Percentiles rank a stretch among this genome's conserved stretches.
phyloP scores from a whole-genome alignment of 192 early-diverging fungal genomes.

The Physocladia obscura region DNA sequence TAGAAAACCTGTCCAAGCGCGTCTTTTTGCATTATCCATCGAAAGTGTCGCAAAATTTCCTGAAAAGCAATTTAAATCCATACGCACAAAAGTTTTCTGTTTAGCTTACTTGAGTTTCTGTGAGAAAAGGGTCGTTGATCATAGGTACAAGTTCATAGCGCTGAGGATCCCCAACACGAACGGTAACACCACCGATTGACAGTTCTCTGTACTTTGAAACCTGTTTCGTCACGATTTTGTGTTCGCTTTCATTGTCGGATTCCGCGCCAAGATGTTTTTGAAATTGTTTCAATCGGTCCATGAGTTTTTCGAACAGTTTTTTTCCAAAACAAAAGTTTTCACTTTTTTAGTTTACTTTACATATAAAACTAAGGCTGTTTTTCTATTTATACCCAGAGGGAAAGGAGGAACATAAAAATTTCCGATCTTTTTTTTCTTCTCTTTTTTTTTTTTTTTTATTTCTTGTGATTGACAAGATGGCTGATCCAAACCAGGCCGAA shows the following conservation, averaged over 20 bases:
- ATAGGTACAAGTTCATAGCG: background rate
- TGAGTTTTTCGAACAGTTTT: too few relatives aligned
- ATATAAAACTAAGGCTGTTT: too few relatives aligned
- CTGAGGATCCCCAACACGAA: background rate
- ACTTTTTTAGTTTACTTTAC: too few relatives aligned
- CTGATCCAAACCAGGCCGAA: background rate
- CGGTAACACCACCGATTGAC: slow-evolving; percentile 13
- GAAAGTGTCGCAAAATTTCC: slow-evolving; percentile 48
- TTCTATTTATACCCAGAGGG: too few relatives aligned
- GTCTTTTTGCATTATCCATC: slow-evolving; percentile 85
- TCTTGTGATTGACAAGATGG: background rate
- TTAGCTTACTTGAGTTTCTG: slow-evolving; percentile 1
- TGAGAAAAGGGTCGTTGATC: background rate
- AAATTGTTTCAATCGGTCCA: slow-evolving; percentile 15
- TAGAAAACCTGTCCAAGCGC: slow-evolving; percentile 58
- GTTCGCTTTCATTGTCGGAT: background rate
- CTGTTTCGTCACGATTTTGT: background rate
- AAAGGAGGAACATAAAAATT: background rate
- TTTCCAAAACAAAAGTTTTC: too few relatives aligned
- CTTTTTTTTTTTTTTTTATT: slow-evolving; percentile 12
- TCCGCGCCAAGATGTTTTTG: background rate
- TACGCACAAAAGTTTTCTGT: too few relatives aligned
- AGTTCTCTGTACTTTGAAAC: background rate
- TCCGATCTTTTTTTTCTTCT: background rate
- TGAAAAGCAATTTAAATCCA: slow-evolving; percentile 21